phyloP scores from a whole-genome alignment of 257 asterid genomes.

The Fraxinus excelsior region DNA sequence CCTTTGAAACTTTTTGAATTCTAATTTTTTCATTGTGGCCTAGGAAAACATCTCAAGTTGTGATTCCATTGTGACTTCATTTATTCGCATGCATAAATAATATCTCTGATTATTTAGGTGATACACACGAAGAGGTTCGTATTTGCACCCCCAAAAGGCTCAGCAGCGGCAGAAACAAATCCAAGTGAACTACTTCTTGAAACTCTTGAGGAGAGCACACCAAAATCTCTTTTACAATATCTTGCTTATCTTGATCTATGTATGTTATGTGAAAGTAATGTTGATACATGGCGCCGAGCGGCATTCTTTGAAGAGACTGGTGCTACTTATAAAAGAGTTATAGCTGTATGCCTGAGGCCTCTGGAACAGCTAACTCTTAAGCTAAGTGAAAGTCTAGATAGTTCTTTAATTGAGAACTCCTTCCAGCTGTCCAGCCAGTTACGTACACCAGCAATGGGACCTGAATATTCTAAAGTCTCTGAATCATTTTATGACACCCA shows the following conservation, averaged over 20 bases:
- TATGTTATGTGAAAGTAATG: slow-evolving; percentile 86
- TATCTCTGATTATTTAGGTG: slow-evolving; percentile 50
- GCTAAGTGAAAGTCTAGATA: slow-evolving; percentile 63
- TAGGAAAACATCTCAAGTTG: not conserved
- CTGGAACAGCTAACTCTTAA: slow-evolving; percentile 66
- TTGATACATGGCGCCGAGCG: slow-evolving; percentile 97
- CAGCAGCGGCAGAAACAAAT: slow-evolving; percentile 97
- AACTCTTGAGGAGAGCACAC: slow-evolving; percentile 78
- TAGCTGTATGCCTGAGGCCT: slow-evolving; percentile 68
- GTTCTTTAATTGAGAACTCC: slow-evolving; percentile 59
- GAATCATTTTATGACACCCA: slow-evolving; percentile 73
- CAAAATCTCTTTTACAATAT: slow-evolving; percentile 82
- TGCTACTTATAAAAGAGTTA: slow-evolving; percentile 80
- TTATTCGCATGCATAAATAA: not conserved
- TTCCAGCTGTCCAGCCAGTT: slow-evolving; percentile 73
- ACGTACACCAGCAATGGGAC: slow-evolving; percentile 61
- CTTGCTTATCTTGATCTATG: slow-evolving; percentile 93
- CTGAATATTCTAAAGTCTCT: slow-evolving; percentile 52
- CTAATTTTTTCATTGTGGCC: not conserved
- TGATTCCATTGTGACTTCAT: not conserved
- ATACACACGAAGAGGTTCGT: slow-evolving; percentile 77
- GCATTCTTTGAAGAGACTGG: slow-evolving; percentile 96
- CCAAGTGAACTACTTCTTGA: slow-evolving; percentile 84
- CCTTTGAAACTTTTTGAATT: not conserved
- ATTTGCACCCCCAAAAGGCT: slow-evolving; percentile 96